Evolutionary conservation across 352 stramenopile genomes (phyloP).

Genomic region (Elongisporangium undulatum): DNA sequence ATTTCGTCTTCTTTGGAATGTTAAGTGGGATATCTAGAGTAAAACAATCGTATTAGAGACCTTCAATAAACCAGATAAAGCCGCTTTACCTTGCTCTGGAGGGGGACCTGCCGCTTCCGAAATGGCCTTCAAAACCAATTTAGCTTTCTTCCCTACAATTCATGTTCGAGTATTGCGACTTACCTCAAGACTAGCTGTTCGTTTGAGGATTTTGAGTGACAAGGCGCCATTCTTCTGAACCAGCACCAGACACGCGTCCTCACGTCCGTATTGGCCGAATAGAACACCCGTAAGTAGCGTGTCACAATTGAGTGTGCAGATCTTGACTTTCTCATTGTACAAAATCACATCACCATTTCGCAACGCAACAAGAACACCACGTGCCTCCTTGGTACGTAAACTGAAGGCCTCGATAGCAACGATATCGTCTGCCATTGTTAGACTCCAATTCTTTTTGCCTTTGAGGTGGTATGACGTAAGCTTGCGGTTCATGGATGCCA

Average conservation of each 20-base stretch:
- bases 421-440: constrained; percentile 82
- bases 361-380: constrained; percentile 80
- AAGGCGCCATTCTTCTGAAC: constrained; percentile 77
- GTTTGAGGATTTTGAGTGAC: constrained; percentile 87
- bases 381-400: constrained; percentile 69
- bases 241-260: constrained; percentile 83
- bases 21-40: constrained; percentile 84
- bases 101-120: constrained; percentile 70
- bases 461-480: constrained; percentile 89
- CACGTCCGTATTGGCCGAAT: constrained; percentile 86
- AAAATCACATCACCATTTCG: constrained; percentile 82
- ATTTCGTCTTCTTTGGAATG: constrained; percentile 92
- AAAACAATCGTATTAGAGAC: background rate
- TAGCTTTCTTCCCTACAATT: background rate
- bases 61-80: background rate
- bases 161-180: background rate
- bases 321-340: constrained; percentile 88
- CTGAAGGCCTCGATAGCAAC: constrained; percentile 77
- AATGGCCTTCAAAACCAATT: constrained; percentile 22
- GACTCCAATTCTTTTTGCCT: constrained; percentile 89
- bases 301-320: constrained; percentile 69
- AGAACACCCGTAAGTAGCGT: constrained; percentile 66
- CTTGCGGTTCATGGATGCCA: constrained; percentile 85
- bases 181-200: constrained; percentile 73
- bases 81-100: constrained; percentile 68